These are phyloP conservation scores for Populus trichocarpa DNA, from an alignment of 441 rosid genomes.

Conservation along the genomic window DNA sequence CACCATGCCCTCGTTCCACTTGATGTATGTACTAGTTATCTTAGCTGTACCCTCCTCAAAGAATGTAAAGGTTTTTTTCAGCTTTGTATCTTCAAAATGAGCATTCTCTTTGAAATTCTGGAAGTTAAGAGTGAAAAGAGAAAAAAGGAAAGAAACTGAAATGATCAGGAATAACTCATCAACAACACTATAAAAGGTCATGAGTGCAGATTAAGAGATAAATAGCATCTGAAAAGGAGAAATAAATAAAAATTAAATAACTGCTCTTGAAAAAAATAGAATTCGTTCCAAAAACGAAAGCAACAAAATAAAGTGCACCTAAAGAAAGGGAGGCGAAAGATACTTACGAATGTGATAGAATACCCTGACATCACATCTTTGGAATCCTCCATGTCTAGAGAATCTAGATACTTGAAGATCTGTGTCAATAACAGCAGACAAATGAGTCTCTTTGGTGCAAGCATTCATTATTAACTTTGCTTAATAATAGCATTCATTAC, in stretches of 20 bases:
- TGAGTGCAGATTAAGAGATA: neutral
- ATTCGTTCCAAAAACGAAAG: neutral
- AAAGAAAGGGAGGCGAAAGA: neutral
- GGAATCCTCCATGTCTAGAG: slow-evolving; percentile 83
- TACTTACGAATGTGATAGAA: slow-evolving; percentile 66
- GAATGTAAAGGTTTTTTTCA: slow-evolving; percentile 72
- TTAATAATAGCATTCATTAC: too few relatives aligned
- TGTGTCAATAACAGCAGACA: slow-evolving; percentile 13
- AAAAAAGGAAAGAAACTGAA: neutral
- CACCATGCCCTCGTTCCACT: slow-evolving; percentile 95
- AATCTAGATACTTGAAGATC: slow-evolving; percentile 70
- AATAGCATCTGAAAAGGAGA: neutral
- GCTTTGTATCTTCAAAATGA: slow-evolving; percentile 71
- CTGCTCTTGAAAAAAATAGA: neutral
- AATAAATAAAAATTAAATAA: neutral
- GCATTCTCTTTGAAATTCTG: slow-evolving; percentile 83
- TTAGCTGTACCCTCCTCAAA: slow-evolving; percentile 67
- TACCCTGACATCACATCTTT: slow-evolving; percentile 40
- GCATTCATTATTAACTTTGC: neutral
- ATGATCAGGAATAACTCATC: neutral
- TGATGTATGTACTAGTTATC: slow-evolving; percentile 66
- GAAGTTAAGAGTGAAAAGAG: neutral
- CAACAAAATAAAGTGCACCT: neutral
- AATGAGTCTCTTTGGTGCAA: neutral
- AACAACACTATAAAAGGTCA: neutral